Percentiles rank a stretch among this genome's conserved stretches.
Conservation (phyloP, 768 basidiomycete species). For the Agrocybe praecox region DNA sequence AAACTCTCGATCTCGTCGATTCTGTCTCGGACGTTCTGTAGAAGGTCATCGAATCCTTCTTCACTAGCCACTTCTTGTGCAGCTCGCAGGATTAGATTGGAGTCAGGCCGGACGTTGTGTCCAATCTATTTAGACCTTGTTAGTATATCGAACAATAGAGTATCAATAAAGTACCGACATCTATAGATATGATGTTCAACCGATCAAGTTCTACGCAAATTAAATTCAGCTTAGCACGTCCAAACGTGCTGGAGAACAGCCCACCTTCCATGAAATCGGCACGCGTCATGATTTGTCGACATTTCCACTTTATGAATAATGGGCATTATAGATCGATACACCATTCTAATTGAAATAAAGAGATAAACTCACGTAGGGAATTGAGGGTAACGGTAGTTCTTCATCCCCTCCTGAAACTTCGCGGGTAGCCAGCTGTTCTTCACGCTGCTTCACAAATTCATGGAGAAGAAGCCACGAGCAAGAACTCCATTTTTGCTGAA, state of each 20-base stretch:
- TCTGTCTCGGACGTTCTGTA: conserved; percentile 71
- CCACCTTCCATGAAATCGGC: conserved; percentile 82
- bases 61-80: conserved; percentile 71
- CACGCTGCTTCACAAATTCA: conserved; percentile 67
- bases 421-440: conserved; percentile 41
- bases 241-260: not conserved
- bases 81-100: conserved; percentile 73
- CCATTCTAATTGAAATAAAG: not conserved
- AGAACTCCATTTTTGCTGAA: conserved; percentile 77
- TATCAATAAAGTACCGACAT: conserved; percentile 45
- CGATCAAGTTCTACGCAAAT: conserved; percentile 59
- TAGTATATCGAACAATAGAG: not conserved
- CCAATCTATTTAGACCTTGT: conserved; percentile 46
- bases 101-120: conserved; percentile 81
- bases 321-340: not conserved
- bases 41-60: conserved; percentile 78
- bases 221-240: not conserved
- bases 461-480: conserved; percentile 81
- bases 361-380: conserved; percentile 54
- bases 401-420: conserved; percentile 30
- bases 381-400: conserved; percentile 59
- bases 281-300: conserved; percentile 82
- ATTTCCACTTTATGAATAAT: conserved; percentile 49
- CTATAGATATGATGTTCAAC: conserved; percentile 76
- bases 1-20: conserved; percentile 89